A percentile compares a stretch with the other conserved stretches of the same genome.
Conservation (phyloP, 768 basidiomycete species). For the Mrakia frigida region DNA sequence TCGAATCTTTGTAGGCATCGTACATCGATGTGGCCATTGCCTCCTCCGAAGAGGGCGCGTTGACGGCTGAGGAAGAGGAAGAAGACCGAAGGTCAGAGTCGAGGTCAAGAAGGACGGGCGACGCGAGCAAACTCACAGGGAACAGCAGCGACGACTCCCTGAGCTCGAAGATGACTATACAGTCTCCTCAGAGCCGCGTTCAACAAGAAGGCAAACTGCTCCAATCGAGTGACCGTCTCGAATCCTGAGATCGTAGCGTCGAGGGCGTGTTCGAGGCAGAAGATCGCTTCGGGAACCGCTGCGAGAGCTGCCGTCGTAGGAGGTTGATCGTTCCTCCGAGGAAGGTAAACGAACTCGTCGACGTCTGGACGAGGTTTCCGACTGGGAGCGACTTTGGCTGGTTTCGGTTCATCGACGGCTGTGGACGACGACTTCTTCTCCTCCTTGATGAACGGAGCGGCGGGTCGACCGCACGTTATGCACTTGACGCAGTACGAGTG, state of each 20-base stretch:
- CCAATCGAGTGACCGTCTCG: conserved; percentile 83
- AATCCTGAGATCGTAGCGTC: conserved; percentile 67
- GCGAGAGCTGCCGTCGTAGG: conserved; percentile 14
- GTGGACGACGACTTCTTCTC: conserved; percentile 44
- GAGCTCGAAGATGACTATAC: conserved; percentile 68
- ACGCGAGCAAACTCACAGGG: conserved; percentile 53
- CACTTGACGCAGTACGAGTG: conserved; percentile 93
- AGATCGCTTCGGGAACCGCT: conserved; percentile 48
- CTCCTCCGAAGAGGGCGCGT: conserved; percentile 10
- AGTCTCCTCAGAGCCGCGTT: conserved; percentile 90
- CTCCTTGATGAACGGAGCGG: conserved; percentile 49
- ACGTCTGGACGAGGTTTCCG: conserved; percentile 67
- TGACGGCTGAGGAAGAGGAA: not conserved
- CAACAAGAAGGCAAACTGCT: conserved; percentile 94
- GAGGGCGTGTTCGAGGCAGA: conserved; percentile 73
- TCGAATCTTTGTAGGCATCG: conserved; percentile 78
- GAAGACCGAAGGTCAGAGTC: not conserved
- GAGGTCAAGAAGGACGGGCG: not conserved
- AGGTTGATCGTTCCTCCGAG: conserved; percentile 24
- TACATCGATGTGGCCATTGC: conserved; percentile 42
- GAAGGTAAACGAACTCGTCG: conserved; percentile 60
- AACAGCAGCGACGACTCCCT: conserved; percentile 79
- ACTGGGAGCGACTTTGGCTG: conserved; percentile 52
- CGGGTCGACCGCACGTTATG: conserved; percentile 61
- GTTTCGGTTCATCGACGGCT: conserved; percentile 20